Conservation (phyloP, 1,139 yeast genomes). For the Maudiozyma humilis region DNA sequence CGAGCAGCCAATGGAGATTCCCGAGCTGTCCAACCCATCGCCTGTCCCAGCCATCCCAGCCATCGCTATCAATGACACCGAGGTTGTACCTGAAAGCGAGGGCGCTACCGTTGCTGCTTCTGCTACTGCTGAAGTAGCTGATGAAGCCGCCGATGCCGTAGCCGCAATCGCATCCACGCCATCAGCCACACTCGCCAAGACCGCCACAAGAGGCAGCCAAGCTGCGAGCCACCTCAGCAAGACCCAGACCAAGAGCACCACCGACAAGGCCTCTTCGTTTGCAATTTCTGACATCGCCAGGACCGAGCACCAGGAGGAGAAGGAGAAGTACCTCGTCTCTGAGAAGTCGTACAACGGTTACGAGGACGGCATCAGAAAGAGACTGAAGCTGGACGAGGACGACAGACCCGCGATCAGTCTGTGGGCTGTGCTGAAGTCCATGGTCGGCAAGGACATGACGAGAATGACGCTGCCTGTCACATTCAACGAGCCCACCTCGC, state of each 20-base stretch:
- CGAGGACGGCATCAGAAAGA: slow-evolving; percentile 75
- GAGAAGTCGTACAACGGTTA: slow-evolving; percentile 80
- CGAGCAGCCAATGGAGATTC: slow-evolving; percentile 1
- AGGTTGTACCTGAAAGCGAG: not conserved
- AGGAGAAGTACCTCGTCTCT: slow-evolving; percentile 36
- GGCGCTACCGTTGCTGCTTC: not conserved
- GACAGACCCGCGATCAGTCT: slow-evolving; percentile 84
- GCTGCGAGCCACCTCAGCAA: not conserved
- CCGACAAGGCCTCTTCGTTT: not conserved
- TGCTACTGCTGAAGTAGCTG: not conserved
- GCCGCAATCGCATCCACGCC: not conserved
- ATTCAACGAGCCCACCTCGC: slow-evolving; percentile 90
- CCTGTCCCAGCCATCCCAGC: slow-evolving; percentile 3
- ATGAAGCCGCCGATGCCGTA: not conserved
- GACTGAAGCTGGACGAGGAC: slow-evolving; percentile 66
- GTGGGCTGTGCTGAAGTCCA: slow-evolving; percentile 90
- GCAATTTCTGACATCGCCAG: slow-evolving; percentile 6
- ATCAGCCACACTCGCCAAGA: not conserved
- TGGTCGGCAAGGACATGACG: slow-evolving; percentile 98
- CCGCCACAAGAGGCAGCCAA: not conserved
- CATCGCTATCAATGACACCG: not conserved
- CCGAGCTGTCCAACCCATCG: not conserved
- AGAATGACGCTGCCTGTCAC: slow-evolving; percentile 93
- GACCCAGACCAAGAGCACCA: not conserved
- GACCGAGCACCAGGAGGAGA: slow-evolving; percentile 39